A percentile compares a stretch with the other conserved stretches of the same genome.
Evolutionary conservation across 2,329 filamentous ascomycete species (phyloP).

Genomic region (Alternaria triticimaculans): DNA sequence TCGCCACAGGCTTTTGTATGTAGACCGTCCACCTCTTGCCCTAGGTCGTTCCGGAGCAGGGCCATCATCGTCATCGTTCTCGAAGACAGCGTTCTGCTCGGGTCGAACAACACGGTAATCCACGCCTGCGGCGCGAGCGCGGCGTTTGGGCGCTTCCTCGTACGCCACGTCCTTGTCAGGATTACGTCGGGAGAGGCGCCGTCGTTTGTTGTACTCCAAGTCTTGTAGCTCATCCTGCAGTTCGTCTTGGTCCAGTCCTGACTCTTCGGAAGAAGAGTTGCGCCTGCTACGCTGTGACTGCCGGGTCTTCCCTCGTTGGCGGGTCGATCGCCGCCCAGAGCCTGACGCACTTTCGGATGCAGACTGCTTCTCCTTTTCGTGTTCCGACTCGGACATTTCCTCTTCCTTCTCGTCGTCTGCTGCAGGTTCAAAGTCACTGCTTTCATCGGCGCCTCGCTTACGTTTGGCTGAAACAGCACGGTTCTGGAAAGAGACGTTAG

Average conservation of each 20-base stretch:
- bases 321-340: slow-evolving; percentile 58
- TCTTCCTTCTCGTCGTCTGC: slow-evolving; percentile 63
- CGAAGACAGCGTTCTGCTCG: slow-evolving; percentile 72
- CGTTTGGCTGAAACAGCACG: slow-evolving; percentile 42
- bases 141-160: slow-evolving; percentile 66
- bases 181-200: slow-evolving; percentile 39
- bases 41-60: slow-evolving; percentile 73
- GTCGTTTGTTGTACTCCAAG: slow-evolving; percentile 58
- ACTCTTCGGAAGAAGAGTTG: slow-evolving; percentile 56
- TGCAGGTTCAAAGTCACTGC: slow-evolving; percentile 69
- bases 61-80: slow-evolving; percentile 74
- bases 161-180: slow-evolving; percentile 55
- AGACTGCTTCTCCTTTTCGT: slow-evolving; percentile 51
- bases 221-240: slow-evolving; percentile 59
- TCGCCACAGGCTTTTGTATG: slow-evolving; percentile 81
- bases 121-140: slow-evolving; percentile 68
- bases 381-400: slow-evolving; percentile 60
- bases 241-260: slow-evolving; percentile 49
- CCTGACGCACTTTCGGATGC: slow-evolving; percentile 47
- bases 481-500: slow-evolving; percentile 28
- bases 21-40: slow-evolving; percentile 61
- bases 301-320: slow-evolving; percentile 56
- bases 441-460: slow-evolving; percentile 59
- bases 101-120: slow-evolving; percentile 88
- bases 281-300: slow-evolving; percentile 56